These are phyloP conservation scores for Triangularia verruculosa DNA, from an alignment of 2,329 filamentous ascomycete genomes.

Conservation along the genomic window DNA sequence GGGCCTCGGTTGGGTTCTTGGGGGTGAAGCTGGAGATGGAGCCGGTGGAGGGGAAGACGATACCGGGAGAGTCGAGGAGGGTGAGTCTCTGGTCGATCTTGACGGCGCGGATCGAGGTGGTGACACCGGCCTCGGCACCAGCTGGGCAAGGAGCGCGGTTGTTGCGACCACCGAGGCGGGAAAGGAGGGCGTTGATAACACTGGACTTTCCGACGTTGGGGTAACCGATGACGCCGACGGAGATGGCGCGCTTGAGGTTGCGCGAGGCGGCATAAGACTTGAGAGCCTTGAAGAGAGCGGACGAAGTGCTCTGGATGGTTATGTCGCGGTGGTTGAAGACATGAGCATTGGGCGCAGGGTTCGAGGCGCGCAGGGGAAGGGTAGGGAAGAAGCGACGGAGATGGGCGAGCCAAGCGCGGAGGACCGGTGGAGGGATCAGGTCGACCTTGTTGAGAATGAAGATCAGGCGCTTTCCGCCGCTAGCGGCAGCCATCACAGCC, in stretches of 20 bases:
- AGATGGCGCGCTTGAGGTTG: constrained; percentile 83
- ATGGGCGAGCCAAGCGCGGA: constrained; percentile 81
- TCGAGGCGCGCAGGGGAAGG: constrained; percentile 80
- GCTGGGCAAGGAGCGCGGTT: constrained; percentile 71
- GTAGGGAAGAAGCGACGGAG: constrained; percentile 89
- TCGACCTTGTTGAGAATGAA: constrained; percentile 96
- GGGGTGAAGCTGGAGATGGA: constrained; percentile 44
- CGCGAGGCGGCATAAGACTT: constrained; percentile 83
- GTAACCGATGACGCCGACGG: constrained; percentile 91
- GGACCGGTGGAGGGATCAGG: constrained; percentile 74
- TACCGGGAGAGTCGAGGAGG: constrained; percentile 88
- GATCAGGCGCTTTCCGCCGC: constrained; percentile 81
- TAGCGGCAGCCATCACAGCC: constrained; percentile 83
- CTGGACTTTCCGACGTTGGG: constrained; percentile 96
- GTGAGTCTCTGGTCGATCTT: constrained; percentile 95
- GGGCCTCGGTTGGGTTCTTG: constrained; percentile 66
- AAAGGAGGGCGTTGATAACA: constrained; percentile 88
- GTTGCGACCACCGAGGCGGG: constrained; percentile 65
- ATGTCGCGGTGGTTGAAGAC: constrained; percentile 91
- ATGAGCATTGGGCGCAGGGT: constrained; percentile 77
- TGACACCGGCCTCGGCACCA: constrained; percentile 88
- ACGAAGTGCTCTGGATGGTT: constrained; percentile 80
- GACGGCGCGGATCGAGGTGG: constrained; percentile 81
- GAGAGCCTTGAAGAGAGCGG: constrained; percentile 80
- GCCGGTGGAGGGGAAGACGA: constrained; percentile 77